Base-by-base conservation (phyloP, 352 stramenopile species). In the Phytopythium chamaehyphon region DNA sequence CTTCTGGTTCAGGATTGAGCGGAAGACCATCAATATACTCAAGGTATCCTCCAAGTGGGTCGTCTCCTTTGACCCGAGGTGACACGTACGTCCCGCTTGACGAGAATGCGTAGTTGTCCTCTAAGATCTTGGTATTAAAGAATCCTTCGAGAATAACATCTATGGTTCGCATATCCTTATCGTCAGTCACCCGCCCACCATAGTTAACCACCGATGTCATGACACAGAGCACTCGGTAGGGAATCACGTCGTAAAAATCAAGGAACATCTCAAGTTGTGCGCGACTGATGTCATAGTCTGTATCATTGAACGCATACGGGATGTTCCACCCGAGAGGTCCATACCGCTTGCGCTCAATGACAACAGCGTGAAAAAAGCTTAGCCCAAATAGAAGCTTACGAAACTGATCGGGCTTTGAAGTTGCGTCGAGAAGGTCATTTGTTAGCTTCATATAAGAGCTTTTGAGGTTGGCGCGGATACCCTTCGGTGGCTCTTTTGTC, bases 401-500 rank as follows among this genome's bases (percentile, higher is more conserved):
- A 62, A 95, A 96, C 42, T 79, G 66, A 16, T 73, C 61, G 0
- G 86, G 86, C 59, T 92, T 96, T 38, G 66, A 64, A 0, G 83
- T 98, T 18, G 78, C 81, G 21, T 84, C 71, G 7, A 98, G 62
- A 3, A 71, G 68, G 14, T 92, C 73, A 54, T 97, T 90, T 54
- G 90, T 91, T 11, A 98, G 71, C 66, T 97, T 98, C 68, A 93
- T 96, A 60, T 98, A 98, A 18, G 90, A 94, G 59, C 91, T 96
- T 31, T 93, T 95, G 35, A 98, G 64, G 67, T 98, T 98, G 0
- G 93, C 90, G n/a, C 87, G 79, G 42, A 98, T 59, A 0, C 95
- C 95, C 51, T 97, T 98, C 0, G 95, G 95, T 0, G 95, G 90
- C 56, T 98, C 95, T 54, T 98, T 98, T 1, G 95, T 98, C 90